Evolutionary conservation across 495 filamentous ascomycete genomes (phyloP), one percentile per base, ranked within the genome.

Genomic region (Jackrogersella multiformis): DNA sequence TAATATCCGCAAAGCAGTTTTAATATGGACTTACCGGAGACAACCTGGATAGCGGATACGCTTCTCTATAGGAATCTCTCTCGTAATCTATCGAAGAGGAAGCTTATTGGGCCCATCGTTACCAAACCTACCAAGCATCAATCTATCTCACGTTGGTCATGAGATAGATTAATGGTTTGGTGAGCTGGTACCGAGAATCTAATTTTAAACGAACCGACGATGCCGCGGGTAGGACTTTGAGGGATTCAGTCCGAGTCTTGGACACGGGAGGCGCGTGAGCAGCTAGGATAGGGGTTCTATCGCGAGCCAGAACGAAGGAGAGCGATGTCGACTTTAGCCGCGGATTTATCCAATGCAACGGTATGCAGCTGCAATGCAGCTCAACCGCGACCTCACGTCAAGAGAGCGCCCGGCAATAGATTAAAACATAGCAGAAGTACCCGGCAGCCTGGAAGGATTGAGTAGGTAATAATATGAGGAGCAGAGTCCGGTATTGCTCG

Each of bases 311-410:
- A 70, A 57, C 67, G 38, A 34, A 28, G 52, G n/a, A 56, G 53
- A 58, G 55, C 16, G 23, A 49, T 15, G 36, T 64, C 12, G 61
- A 58, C 45, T 70, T 70, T 70, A 70, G 15, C 67, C 67, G 67
- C 52, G 56, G 38, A 65, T 65, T 70, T 65, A 70, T 70, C 67
- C 67, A 56, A 56, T 70, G 61, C 45, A 62, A 70, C 67, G 45
- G 44, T 61, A 65, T 62, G 56, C 51, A 70, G 66, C 51, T 69
- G 56, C 41, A 52, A 61, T 69, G 66, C 66, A 69, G 48, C 60
- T 53, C 36, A 35, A 61, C 60, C 28, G 42, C 42, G 44, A 56
- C 56, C 55, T 64, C 60, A 38, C 49, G 49, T 53, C 56, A 34
- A 56, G 66, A 44, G 64, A 49, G 16, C 44, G 60, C 34, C 12